phyloP scores from a whole-genome alignment of 1,284 basidiomycete genomes.

The Melampsora larici-populina region DNA sequence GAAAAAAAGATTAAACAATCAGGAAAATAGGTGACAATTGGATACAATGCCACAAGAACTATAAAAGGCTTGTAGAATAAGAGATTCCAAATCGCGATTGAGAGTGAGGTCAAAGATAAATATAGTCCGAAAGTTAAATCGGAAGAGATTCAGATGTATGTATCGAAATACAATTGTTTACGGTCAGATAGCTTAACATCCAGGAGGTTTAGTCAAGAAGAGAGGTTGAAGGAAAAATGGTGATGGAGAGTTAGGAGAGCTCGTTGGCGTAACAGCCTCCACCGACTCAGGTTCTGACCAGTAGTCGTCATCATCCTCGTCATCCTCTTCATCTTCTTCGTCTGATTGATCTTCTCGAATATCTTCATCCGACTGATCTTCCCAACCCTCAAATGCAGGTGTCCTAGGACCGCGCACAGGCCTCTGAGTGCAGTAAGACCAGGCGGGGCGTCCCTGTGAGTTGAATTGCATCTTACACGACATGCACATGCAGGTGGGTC shows the following conservation, averaged over 20 bases:
- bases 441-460: not conserved
- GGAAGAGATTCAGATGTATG: too few species aligned
- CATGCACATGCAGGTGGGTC: not conserved
- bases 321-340: too few species aligned
- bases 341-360: not conserved
- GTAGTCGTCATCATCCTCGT: conserved; percentile 11
- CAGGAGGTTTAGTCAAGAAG: conserved; percentile 26
- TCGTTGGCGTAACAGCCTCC: conserved; percentile 13
- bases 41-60: too few species aligned
- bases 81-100: too few species aligned
- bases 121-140: too few species aligned
- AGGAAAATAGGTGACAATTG: too few species aligned
- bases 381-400: not conserved
- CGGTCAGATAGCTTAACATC: not conserved
- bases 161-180: too few species aligned
- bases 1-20: too few species aligned
- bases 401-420: not conserved
- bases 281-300: conserved; percentile 17
- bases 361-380: conserved; percentile 30
- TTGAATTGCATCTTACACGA: too few species aligned
- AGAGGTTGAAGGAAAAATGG: conserved; percentile 33
- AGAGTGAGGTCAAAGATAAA: too few species aligned
- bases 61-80: too few species aligned
- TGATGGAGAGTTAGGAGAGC: not conserved
- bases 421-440: not conserved